phyloP scores from a whole-genome alignment of 2,329 filamentous ascomycete genomes.

The Plectosphaerella sp. region DNA sequence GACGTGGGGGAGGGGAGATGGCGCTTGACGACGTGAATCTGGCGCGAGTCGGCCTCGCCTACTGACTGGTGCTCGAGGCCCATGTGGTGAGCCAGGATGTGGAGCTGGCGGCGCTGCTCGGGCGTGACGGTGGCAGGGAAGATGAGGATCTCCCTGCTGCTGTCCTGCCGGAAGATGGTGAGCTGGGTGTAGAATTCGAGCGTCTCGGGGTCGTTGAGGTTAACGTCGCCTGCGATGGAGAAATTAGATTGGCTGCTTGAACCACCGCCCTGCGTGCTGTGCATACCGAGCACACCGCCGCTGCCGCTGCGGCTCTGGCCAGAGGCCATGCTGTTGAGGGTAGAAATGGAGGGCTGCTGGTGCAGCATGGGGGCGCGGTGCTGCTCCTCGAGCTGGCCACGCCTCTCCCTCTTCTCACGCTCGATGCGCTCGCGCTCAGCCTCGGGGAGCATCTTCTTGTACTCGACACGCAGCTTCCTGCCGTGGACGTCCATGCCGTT shows the following conservation, averaged over 20 bases:
- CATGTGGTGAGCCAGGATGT: slow-evolving; percentile 94
- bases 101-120: slow-evolving; percentile 81
- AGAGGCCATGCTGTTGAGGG: slow-evolving; percentile 61
- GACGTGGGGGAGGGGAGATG: slow-evolving; percentile 47
- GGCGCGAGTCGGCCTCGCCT: slow-evolving; percentile 79
- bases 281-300: slow-evolving; percentile 7
- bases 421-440: slow-evolving; percentile 95
- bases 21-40: slow-evolving; percentile 83
- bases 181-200: slow-evolving; percentile 88
- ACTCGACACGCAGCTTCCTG: slow-evolving; percentile 90
- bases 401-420: slow-evolving; percentile 91
- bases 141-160: slow-evolving; percentile 71
- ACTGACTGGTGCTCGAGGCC: slow-evolving; percentile 86
- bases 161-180: slow-evolving; percentile 80
- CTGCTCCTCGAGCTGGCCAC: slow-evolving; percentile 95
- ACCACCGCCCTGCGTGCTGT: too few species aligned
- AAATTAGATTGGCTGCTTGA: slow-evolving; percentile 5
- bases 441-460: slow-evolving; percentile 98
- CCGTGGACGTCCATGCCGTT: slow-evolving; percentile 96
- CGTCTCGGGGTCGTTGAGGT: slow-evolving; percentile 86
- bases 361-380: slow-evolving; percentile 77
- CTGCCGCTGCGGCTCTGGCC: slow-evolving; percentile 46
- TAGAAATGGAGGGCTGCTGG: slow-evolving; percentile 82
- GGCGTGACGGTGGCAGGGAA: slow-evolving; percentile 80
- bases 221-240: slow-evolving; percentile 56